phyloP scores from a whole-genome alignment of 106 monocot species.

The Dioscorea alata region DNA sequence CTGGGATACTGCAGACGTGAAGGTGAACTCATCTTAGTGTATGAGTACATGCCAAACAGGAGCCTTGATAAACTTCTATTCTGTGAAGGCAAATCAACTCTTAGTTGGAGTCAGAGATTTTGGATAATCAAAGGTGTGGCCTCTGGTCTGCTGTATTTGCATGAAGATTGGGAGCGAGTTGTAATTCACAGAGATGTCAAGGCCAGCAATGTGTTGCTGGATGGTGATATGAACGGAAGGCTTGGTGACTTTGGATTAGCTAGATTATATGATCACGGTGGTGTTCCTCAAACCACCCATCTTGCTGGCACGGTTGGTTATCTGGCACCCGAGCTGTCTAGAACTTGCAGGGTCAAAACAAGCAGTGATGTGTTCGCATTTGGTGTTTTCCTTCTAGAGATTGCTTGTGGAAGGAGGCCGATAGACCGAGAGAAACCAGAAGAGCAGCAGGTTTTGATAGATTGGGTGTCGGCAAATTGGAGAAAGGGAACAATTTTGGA shows the following conservation, averaged over 20 bases:
- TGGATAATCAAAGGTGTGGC: conserved; percentile 5
- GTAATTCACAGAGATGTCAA: conserved; percentile 19
- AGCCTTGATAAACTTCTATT: conserved; percentile 10
- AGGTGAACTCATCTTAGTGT: conserved; percentile 2
- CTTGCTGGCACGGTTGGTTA: conserved; percentile 15
- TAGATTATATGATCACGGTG: conserved; percentile 2
- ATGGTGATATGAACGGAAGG: conserved; percentile 15
- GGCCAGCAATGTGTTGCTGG: conserved; percentile 23
- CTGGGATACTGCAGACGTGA: background rate
- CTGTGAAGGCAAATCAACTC: background rate
- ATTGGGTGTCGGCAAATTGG: conserved; percentile 9
- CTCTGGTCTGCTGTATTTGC: conserved; percentile 4
- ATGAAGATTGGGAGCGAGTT: conserved; percentile 2
- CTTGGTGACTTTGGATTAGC: conserved; percentile 31
- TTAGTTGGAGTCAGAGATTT: background rate
- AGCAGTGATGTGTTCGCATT: conserved; percentile 16
- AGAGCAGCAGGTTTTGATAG: conserved; percentile 1
- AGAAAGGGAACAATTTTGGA: background rate
- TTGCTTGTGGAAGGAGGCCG: conserved; percentile 19
- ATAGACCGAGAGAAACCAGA: background rate
- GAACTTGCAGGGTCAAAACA: conserved; percentile 5
- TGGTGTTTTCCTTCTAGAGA: conserved; percentile 19
- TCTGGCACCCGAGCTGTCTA: conserved; percentile 14
- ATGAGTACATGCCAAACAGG: conserved; percentile 9
- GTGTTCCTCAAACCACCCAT: background rate